Evolutionary conservation across 352 stramenopile species (phyloP), one percentile per base, ranked within the genome.

Genomic region (Globisporangium nodosum): DNA sequence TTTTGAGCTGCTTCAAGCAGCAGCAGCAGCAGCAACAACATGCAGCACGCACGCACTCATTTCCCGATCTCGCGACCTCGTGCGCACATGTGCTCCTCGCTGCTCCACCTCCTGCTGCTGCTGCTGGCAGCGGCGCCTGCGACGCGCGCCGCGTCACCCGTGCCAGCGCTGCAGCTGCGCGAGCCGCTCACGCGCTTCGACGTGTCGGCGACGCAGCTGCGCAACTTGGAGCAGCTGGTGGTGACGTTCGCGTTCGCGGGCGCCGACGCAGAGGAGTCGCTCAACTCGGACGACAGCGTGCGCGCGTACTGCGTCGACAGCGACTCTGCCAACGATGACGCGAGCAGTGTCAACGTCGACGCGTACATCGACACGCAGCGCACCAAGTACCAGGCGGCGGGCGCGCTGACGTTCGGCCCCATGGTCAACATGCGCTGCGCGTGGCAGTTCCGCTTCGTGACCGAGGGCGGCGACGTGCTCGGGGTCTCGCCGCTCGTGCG

Each of bases 401-500:
- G 43, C 4, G 6, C 42, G 24, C 52, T 64, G 15, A 51, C 52
- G 20, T 66, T 66, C 24, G 65, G 65, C 0, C 65, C 65, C 11
- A 48, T 72, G 42, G 39, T 72, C 52, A 72, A 72, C 43, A 72
- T 72, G 61, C 65, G 65, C 35, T 72, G 65, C 51, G 47, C 54
- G 56, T 72, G 64, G 52, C 58, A 69, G 45, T 69, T 72, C 45
- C 61, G 61, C 16, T 72, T 69, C 57, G 47, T 72, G n/a, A 70
- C 71, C 11, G 49, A 55, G 11, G 56, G 58, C 18, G 49, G 65
- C 20, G 51, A 70, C 18, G 72, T 75, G 31, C 56, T 85, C 24
- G 70, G 49, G 5, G 61, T 75, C 31, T 76, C 61, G 2, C 43
- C 67, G 35, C 30, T 78, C 11, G 35, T 87, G 42, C 69, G 56